Evolutionary conservation across 2,329 filamentous ascomycete genomes (phyloP), one percentile per base, ranked within the genome.

Genomic region (Ploettnerulaceae sp.): DNA sequence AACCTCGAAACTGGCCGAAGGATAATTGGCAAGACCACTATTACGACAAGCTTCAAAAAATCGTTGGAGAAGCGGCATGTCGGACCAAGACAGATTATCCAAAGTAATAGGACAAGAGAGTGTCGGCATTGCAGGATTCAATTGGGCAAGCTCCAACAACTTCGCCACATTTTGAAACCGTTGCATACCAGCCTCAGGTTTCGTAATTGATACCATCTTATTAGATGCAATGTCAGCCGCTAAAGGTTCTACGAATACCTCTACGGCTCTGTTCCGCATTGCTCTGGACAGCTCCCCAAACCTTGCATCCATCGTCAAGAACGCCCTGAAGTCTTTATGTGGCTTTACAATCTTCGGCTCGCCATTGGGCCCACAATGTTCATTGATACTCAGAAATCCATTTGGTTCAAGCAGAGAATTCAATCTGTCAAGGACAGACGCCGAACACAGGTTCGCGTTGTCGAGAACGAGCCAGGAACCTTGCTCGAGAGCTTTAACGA

Each of bases 361-460:
- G 24, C 91, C 91, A 60, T 91, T 82, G 7, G 81, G 77, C 9
- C 82, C 86, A 47, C 87, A 89, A 64, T 97, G 90, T 64, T 98
- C 93, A 59, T 96, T 97, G 64, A 98, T 85, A 58, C 87, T 89
- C 17, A 98, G 71, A 52, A 81, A 82, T 1, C 93, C 93, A 60
- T 90, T 84, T 0, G 89, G 90, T 64, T 98, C 93, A 6, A 97
- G 82, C 7, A 98, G 71, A 0, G 93, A 97, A 65, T 98, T 98
- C 41, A 98, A 71, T 52, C 94, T 79, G 67, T 98, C 93, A 7
- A 98, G 76, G 1, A 98, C 93, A 5, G 91, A 95, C 18, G 91
- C 85, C 60, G 86, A 96, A 69, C 94, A 98, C 47, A 98, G 76
- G 61, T 98, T 98, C 50, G 94, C 93, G 66, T 98, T 96, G 67